phyloP scores from a whole-genome alignment of 169 alveolate species.

The Cryptosporidium viatorum region DNA sequence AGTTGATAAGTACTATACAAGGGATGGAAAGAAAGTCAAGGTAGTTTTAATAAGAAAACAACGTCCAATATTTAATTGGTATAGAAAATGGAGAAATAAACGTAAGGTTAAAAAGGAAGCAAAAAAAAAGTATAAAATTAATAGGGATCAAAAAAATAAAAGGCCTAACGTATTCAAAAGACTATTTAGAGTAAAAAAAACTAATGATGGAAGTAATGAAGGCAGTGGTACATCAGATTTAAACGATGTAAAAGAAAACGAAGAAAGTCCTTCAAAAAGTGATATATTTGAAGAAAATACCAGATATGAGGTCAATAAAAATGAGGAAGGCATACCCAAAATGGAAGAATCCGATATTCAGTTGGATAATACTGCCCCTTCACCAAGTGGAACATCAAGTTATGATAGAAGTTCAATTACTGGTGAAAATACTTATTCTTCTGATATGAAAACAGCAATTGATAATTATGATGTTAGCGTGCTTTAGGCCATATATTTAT shows the following conservation, averaged over 20 bases:
- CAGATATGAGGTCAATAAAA: background rate
- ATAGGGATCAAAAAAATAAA: background rate
- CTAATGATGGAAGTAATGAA: background rate
- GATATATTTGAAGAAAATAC: background rate
- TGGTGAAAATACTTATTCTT: background rate
- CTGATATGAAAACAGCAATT: background rate
- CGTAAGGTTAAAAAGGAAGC: slow-evolving; percentile 9
- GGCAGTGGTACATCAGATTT: background rate
- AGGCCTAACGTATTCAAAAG: background rate
- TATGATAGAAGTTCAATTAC: background rate
- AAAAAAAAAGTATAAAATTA: slow-evolving; percentile 7
- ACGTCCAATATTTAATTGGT: slow-evolving; percentile 6
- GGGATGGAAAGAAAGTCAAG: slow-evolving; percentile 49
- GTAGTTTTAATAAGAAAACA: slow-evolving; percentile 12
- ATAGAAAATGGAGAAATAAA: slow-evolving; percentile 25
- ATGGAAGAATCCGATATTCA: background rate
- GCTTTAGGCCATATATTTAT: background rate
- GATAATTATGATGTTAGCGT: background rate
- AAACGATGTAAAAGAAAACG: background rate
- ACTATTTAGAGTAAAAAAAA: background rate
- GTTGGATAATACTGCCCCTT: background rate
- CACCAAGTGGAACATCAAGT: background rate
- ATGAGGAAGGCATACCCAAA: background rate
- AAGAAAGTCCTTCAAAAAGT: background rate
- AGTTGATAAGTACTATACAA: slow-evolving; percentile 22